Evolutionary conservation across 2,329 filamentous ascomycete species (phyloP), one percentile per base, ranked within the genome.

Genomic region (Fusarium sp.): DNA sequence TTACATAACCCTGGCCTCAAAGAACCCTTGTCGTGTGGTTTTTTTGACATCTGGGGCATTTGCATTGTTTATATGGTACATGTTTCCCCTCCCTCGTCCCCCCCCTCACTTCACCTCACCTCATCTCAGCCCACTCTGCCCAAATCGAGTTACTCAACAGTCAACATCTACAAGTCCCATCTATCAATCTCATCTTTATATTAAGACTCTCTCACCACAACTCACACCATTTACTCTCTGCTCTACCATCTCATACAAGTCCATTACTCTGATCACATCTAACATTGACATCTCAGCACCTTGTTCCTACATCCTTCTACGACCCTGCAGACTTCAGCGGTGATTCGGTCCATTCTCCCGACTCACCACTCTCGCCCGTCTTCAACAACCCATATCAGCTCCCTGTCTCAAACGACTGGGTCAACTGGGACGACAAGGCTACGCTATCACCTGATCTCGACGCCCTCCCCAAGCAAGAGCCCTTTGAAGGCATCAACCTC

Each of bases 291-390:
- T 37, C n/a, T 60, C 47, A 78, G 76, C 68, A 73, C 40, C 59
- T 77, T 64, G 60, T 76, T 58, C 64, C 74, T 61, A 43, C 67
- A 58, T 76, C 74, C 33, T 77, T 78, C 61, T 78, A 78, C 76
- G 76, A 78, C 67, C 76, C 76, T 61, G 71, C 76, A 56, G 76
- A 78, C 65, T 78, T 78, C 64, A 78, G 76, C 60, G 76, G 76
- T 54, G 76, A 78, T 47, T 78, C 76, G 40, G 75, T 76, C 47
- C 76, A 78, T 64, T 78, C 76, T 64, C 76, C 76, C 64, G 71
- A 78, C 44, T 78, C 76, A 63, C 76, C 76, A 67, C 74, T 78
- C 30, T 78, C 76, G 58, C 76, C 76, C 49, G 74, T 78, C 60
- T 78, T 78, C 47, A 50, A 64, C 59, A 78, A 78, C 69, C 66